A percentile compares a stretch with the other conserved stretches of the same genome.
Conservation (phyloP, 768 basidiomycete species). For the Leccinum barrowsii region DNA sequence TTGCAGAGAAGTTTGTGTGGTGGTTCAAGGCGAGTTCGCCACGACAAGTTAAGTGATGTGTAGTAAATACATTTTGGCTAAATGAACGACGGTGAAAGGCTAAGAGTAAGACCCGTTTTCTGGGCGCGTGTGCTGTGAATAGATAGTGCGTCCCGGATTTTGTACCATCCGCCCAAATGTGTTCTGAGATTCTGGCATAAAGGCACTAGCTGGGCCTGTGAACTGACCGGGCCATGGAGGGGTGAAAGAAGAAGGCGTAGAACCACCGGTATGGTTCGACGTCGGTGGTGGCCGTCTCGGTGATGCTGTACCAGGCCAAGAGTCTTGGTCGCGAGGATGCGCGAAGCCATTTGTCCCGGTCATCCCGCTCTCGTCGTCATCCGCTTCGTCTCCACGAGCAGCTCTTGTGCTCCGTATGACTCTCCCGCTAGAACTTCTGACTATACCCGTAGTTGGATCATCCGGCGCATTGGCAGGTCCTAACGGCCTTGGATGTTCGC, state of each 20-base stretch:
- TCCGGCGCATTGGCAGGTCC: conserved; percentile 19
- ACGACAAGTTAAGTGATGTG: conserved; percentile 17
- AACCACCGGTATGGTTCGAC: conserved; percentile 17
- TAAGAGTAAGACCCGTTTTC: conserved; percentile 32
- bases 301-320: conserved; percentile 26
- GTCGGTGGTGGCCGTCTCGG: conserved; percentile 17
- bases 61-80: conserved; percentile 22
- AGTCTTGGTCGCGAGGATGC: conserved; percentile 16
- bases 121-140: conserved; percentile 46
- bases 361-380: conserved; percentile 19
- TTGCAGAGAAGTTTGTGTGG: neutral
- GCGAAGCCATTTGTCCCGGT: conserved; percentile 20
- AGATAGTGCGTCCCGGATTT: conserved; percentile 62
- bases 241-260: conserved; percentile 20
- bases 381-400: conserved; percentile 24
- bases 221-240: conserved; percentile 37
- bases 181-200: conserved; percentile 41
- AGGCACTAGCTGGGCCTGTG: conserved; percentile 49
- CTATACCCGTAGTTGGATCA: conserved; percentile 17
- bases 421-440: conserved; percentile 31
- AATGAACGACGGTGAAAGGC: conserved; percentile 6
- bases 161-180: conserved; percentile 40
- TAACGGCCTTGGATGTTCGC: conserved; percentile 21
- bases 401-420: conserved; percentile 30
- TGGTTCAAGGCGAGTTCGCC: neutral